Evolutionary conservation across 345 rosid species (phyloP).

Genomic region (sweet orange (Citrus sinensis)): DNA sequence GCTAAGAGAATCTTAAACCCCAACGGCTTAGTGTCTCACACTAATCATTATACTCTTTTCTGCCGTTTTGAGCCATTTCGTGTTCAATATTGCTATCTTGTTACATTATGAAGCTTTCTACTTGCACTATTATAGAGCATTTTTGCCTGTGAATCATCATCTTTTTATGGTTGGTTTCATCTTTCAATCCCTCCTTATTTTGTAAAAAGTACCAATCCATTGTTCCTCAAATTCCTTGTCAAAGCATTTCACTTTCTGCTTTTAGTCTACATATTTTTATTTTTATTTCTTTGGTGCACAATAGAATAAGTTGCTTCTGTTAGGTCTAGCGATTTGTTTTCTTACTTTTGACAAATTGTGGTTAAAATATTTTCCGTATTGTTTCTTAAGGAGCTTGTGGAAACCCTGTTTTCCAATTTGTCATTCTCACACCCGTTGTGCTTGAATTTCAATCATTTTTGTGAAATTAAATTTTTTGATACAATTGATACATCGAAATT

Average conservation of each 20-base stretch:
- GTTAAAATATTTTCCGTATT: neutral
- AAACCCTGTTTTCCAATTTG: neutral
- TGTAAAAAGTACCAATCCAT: neutral
- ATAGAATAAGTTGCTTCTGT: neutral
- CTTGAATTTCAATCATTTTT: neutral
- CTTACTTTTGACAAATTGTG: slow-evolving; percentile 1
- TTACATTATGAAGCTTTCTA: neutral
- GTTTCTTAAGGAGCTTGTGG: neutral
- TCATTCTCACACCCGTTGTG: neutral
- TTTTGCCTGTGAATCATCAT: neutral
- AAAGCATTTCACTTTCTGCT: neutral
- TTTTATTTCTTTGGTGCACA: neutral
- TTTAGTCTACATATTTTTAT: neutral
- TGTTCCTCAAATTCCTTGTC: neutral
- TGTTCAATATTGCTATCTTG: neutral
- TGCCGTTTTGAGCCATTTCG: neutral
- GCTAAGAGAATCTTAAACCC: neutral
- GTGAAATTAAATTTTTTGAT: neutral
- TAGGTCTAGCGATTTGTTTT: neutral
- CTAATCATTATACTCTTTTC: neutral
- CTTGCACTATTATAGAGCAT: neutral
- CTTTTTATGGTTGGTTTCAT: neutral
- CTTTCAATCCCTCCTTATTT: neutral
- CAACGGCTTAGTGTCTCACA: neutral
- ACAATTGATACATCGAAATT: neutral